A percentile compares a stretch with the other conserved stretches of the same genome.
These are phyloP conservation scores for Gossypium lobatum DNA, from an alignment of 441 rosid genomes.

Conservation along the genomic window DNA sequence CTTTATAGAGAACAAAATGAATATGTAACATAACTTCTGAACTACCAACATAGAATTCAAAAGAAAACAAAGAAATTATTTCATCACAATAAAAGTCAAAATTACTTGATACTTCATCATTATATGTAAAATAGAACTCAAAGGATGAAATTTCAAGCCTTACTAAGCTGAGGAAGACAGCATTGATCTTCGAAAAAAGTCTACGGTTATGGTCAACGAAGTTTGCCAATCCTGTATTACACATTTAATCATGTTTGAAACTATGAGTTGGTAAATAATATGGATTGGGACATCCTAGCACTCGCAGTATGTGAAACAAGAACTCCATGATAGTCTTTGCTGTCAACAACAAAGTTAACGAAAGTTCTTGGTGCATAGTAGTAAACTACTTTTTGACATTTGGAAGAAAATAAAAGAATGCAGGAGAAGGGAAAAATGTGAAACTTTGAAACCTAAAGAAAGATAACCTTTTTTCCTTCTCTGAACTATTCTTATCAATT, in stretches of 20 bases:
- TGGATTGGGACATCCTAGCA: background rate
- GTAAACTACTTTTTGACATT: background rate
- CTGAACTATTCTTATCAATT: background rate
- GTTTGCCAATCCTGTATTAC: constrained; percentile 55
- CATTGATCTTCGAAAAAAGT: constrained; percentile 56
- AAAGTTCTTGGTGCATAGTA: background rate
- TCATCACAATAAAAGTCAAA: background rate
- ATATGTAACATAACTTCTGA: background rate
- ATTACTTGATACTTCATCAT: background rate
- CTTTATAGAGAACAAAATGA: background rate
- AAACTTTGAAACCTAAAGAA: background rate
- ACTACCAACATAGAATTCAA: background rate
- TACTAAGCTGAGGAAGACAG: constrained; percentile 75
- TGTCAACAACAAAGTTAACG: background rate
- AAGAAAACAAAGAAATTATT: background rate
- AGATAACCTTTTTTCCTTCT: background rate
- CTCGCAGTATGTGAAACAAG: background rate
- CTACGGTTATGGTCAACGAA: constrained; percentile 71
- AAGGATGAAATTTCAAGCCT: constrained; percentile 27
- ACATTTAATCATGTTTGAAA: constrained; percentile 16
- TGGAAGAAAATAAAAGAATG: background rate
- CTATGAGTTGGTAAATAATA: background rate
- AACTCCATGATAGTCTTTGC: background rate
- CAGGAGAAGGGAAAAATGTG: background rate
- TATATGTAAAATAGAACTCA: constrained; percentile 1